These are phyloP conservation scores for Fulvia fulva DNA, from an alignment of 2,329 filamentous ascomycete genomes.

Conservation along the genomic window DNA sequence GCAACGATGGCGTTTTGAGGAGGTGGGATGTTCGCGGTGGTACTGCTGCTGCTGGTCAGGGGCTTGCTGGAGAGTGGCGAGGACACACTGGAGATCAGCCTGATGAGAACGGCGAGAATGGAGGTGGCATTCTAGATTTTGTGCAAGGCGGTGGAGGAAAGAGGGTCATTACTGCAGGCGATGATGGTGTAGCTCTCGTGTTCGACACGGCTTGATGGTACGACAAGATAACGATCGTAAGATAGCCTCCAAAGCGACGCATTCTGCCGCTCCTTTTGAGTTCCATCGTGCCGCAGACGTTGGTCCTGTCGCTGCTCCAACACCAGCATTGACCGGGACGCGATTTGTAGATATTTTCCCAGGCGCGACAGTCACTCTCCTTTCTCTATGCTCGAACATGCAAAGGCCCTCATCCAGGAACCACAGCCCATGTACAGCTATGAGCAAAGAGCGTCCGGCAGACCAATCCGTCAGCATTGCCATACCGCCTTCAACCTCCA, in stretches of 20 bases:
- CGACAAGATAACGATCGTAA: not conserved
- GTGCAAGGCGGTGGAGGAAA: conserved; percentile 73
- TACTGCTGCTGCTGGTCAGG: conserved; percentile 62
- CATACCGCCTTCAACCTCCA: no score
- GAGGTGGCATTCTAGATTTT: conserved; percentile 85
- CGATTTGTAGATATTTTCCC: no score
- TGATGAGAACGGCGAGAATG: conserved; percentile 59
- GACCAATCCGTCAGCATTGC: no score
- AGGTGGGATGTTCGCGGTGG: conserved; percentile 79
- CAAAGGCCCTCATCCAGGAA: no score
- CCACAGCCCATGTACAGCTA: no score
- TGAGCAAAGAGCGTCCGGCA: no score
- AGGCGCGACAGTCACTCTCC: no score
- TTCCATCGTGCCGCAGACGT: no score
- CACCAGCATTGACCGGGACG: no score
- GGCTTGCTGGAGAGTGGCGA: conserved; percentile 80
- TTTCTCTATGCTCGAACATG: no score
- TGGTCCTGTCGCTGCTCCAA: no score
- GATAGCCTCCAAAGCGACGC: not conserved
- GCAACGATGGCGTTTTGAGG: conserved; percentile 86
- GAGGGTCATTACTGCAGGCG: conserved; percentile 81
- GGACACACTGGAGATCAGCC: conserved; percentile 65
- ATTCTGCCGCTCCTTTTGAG: no score
- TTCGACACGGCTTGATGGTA: conserved; percentile 41
- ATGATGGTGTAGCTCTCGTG: conserved; percentile 69